Conservation (phyloP, 2,329 filamentous ascomycete species). For the Calonectria crousiana region DNA sequence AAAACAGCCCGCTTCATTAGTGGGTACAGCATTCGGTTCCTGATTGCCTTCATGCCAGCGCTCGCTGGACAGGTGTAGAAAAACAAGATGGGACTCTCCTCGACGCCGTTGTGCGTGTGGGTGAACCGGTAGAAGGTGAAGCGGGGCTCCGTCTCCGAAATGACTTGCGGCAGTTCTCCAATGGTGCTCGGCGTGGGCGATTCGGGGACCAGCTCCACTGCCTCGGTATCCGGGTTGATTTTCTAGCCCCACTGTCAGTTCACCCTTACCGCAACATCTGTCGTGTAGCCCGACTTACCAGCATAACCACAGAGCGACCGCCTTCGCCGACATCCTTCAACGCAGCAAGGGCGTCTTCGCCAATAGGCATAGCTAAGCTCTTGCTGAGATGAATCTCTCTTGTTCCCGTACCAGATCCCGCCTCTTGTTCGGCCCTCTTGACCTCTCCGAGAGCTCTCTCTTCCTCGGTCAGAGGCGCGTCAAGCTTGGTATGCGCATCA, state of each 20-base stretch:
- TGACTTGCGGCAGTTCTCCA: slow-evolving; percentile 67
- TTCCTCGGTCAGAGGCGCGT: slow-evolving; percentile 82
- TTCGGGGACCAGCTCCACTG: slow-evolving; percentile 72
- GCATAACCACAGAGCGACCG: slow-evolving; percentile 69
- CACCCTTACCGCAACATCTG: not conserved
- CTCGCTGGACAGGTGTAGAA: slow-evolving; percentile 84
- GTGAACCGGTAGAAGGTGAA: slow-evolving; percentile 82
- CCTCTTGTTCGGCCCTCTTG: slow-evolving; percentile 80
- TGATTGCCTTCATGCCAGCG: slow-evolving; percentile 75
- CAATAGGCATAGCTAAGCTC: slow-evolving; percentile 68
- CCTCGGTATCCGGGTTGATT: slow-evolving; percentile 79
- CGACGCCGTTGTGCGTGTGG: slow-evolving; percentile 65
- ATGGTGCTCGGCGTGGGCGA: slow-evolving; percentile 67
- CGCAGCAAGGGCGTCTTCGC: slow-evolving; percentile 73
- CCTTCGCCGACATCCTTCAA: slow-evolving; percentile 69
- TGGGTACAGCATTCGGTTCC: slow-evolving; percentile 88
- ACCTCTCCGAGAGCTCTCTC: slow-evolving; percentile 79
- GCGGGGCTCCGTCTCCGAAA: slow-evolving; percentile 77
- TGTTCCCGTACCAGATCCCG: slow-evolving; percentile 74
- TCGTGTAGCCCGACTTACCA: slow-evolving; percentile 62
- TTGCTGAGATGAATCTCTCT: slow-evolving; percentile 71
- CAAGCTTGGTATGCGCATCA: slow-evolving; percentile 73
- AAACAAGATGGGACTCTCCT: slow-evolving; percentile 76
- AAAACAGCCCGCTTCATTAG: slow-evolving; percentile 77
- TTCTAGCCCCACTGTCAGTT: slow-evolving; percentile 60